phyloP scores from a whole-genome alignment of 306 rosid genomes.

The Quercus berberidifolia region DNA sequence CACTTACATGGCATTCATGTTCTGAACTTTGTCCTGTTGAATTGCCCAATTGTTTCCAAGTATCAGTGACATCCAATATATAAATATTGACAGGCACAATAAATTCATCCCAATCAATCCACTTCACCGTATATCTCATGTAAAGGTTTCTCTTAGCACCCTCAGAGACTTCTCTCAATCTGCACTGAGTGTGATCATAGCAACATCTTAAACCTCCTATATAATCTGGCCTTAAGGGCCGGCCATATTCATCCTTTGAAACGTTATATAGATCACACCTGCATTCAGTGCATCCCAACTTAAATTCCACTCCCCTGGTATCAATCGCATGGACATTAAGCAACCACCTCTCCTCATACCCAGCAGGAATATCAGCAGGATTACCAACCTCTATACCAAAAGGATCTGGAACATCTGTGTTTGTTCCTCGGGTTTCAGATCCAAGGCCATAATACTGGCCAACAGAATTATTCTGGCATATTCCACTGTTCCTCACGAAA shows the following conservation, averaged over 20 bases:
- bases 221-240: constrained; percentile 38
- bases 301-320: constrained; percentile 56
- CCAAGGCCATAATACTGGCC: constrained; percentile 71
- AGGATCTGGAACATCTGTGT: constrained; percentile 55
- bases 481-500: constrained; percentile 42
- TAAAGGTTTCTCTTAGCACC: constrained; percentile 52
- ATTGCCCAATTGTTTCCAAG: constrained; percentile 12
- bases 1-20: constrained; percentile 52
- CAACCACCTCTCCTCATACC: constrained; percentile 69
- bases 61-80: constrained; percentile 66
- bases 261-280: constrained; percentile 65
- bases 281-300: constrained; percentile 65
- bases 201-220: constrained; percentile 64
- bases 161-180: constrained; percentile 39
- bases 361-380: constrained; percentile 48
- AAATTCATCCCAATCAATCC: constrained; percentile 68
- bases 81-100: constrained; percentile 65
- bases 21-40: constrained; percentile 10
- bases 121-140: constrained; percentile 61
- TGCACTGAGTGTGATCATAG: constrained; percentile 52
- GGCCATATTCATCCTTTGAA: constrained; percentile 30
- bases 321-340: constrained; percentile 76
- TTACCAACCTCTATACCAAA: constrained; percentile 66
- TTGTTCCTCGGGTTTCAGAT: constrained; percentile 60
- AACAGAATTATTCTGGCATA: constrained; percentile 30